Evolutionary conservation across 116 monocot species (phyloP), one percentile per base, ranked within the genome.

Genomic region (Posidonia oceanica): DNA sequence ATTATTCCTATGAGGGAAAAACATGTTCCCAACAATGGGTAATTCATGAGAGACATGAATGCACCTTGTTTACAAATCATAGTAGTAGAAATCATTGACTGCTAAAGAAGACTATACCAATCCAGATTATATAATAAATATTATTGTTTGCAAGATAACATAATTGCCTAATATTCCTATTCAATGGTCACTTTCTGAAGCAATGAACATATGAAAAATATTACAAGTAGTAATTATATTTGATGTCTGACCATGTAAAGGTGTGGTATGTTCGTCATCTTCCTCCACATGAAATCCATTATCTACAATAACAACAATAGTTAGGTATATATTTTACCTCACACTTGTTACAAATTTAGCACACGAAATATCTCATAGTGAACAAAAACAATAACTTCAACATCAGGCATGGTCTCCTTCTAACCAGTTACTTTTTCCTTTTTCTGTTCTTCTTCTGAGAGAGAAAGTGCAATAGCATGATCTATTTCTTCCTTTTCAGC

Each of bases 391-490:
- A 41, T 39, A 65, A 41, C 17, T 65, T 16, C 41, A 48, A 48
- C 7, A 48, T 48, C 48, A 48, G 29, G 29, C 29, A 1, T 29
- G 29, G 11, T 48, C 10, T 17, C 51, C 16, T 42, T 41, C 77
- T 77, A 53, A 88, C 88, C 82, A 74, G 73, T 68, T 61, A 73
- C 66, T 51, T 62, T 53, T 66, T 59, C 80, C 60, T 84, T 84
- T 18, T 58, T 61, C 20, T 85, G 80, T 66, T 88, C 85, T 77
- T 82, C 80, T 83, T 88, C 88, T 59, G 70, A 76, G 40, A 89
- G 69, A 36, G 85, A 89, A 36, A 89, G 76, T 62, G 89, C 85
- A 66, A 89, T 89, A 54, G 89, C 89, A 72, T 59, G 89, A 67
- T 85, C 83, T 61, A 89, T 74, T 57, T 83, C 83, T 78, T 89